Percentiles rank a stretch among this genome's conserved stretches.
phyloP scores from a whole-genome alignment of 345 rosid genomes.

The Psidium guajava region DNA sequence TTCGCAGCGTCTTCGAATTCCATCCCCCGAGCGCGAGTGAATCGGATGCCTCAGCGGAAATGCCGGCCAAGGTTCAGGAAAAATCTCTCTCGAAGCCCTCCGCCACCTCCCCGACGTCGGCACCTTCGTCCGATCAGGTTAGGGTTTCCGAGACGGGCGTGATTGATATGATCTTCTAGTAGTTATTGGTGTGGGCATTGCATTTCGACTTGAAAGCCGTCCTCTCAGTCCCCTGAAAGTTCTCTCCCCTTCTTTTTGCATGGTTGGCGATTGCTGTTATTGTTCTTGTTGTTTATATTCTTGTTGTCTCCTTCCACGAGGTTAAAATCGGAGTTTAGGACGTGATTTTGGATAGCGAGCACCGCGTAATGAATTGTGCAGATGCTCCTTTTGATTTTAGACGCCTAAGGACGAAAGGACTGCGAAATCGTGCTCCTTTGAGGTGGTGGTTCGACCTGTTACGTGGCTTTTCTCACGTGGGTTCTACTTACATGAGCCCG shows the following conservation, averaged over 20 bases:
- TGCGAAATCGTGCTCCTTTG: neutral
- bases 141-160: neutral
- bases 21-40: neutral
- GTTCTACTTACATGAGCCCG: neutral
- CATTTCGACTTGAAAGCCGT: neutral
- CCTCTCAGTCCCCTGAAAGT: neutral
- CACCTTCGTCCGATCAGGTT: neutral
- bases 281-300: neutral
- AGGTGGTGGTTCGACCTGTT: neutral
- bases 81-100: neutral
- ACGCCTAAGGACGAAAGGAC: neutral
- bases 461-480: neutral
- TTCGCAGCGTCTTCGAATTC: neutral
- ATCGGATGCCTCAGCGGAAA: neutral
- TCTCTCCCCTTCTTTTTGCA: neutral
- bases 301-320: neutral
- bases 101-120: neutral
- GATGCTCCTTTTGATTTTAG: neutral
- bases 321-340: neutral
- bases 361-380: neutral
- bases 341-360: neutral
- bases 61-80: neutral
- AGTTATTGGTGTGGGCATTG: neutral
- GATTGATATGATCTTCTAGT: neutral
- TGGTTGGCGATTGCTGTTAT: neutral